Evolutionary conservation across 345 rosid species (phyloP), one percentile per base, ranked within the genome.

Genomic region (Toxicodendron radicans): DNA sequence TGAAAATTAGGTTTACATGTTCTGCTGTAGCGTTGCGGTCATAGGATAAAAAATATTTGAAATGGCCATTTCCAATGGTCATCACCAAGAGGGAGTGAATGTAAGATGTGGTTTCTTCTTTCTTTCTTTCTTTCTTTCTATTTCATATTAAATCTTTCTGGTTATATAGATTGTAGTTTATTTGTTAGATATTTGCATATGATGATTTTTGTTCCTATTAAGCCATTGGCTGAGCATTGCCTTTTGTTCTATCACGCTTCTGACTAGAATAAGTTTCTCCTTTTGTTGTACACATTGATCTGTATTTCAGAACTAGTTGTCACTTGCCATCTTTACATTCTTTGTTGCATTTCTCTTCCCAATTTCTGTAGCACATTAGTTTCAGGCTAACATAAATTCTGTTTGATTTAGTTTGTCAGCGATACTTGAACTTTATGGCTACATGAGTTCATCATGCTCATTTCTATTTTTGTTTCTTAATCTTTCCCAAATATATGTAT

Each of bases 1-100:
- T 81, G 89, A 83, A 86, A 79, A 74, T 48, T 73, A 76, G 71
- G 62, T 72, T 51, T 77, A 43, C 79, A 73, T 58, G n/a, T 77
- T 76, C 78, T 62, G 65, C 84, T 73, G 75, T 74, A 57, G 82
- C 71, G 57, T 51, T 72, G 76, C 76, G 41, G 82, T 58, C 27
- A 53, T 74, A 79, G 82, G 72, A 68, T 69, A 72, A 38, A 38
- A 64, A 67, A 64, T 58, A 7, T 43, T 53, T 82, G 46, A 68
- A 68, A 46, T 70, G 79, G 67, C 58, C 72, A 38, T 74, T 60
- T 64, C 69, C 27, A 30, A 75, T 67, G 74, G 71, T 46, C 65
- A 60, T 58, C 59, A 38, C 59, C 48, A 69, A 57, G 75, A 72
- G 82, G 59, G 78, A 82, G 78, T 54, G 59, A 74, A 71, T 73